These are phyloP conservation scores for Cercospora beticola DNA, from an alignment of 2,329 filamentous ascomycete genomes.

Conservation along the genomic window DNA sequence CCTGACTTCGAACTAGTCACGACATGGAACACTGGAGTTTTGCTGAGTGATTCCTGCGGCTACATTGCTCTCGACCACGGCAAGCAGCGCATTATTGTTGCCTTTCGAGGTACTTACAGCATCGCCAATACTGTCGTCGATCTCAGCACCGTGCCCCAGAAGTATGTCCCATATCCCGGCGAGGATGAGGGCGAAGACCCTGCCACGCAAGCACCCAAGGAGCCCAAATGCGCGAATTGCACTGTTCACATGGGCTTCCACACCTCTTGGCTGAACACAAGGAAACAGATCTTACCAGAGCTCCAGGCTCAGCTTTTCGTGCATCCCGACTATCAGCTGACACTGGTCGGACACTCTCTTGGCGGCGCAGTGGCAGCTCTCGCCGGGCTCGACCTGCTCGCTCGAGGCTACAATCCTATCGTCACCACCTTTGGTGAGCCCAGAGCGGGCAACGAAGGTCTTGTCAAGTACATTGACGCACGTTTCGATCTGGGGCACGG, in stretches of 20 bases:
- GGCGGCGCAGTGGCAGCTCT: slow-evolving; percentile 89
- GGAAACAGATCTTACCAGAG: slow-evolving; percentile 65
- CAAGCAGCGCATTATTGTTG: slow-evolving; percentile 70
- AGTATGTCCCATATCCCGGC: slow-evolving; percentile 82
- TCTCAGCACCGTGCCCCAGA: slow-evolving; percentile 82
- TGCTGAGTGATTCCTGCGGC: slow-evolving; percentile 88
- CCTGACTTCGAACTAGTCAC: slow-evolving; percentile 73
- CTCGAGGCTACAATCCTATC: slow-evolving; percentile 70
- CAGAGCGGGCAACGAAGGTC: slow-evolving; percentile 55
- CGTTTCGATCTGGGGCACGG: slow-evolving; percentile 44
- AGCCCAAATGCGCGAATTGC: slow-evolving; percentile 73
- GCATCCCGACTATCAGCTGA: slow-evolving; percentile 70
- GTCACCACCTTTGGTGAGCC: slow-evolving; percentile 96
- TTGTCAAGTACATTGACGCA: slow-evolving; percentile 56
- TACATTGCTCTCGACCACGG: slow-evolving; percentile 86
- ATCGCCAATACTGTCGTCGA: slow-evolving; percentile 89
- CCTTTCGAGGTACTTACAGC: slow-evolving; percentile 93
- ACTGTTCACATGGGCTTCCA: slow-evolving; percentile 92
- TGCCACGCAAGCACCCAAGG: slow-evolving; percentile 35
- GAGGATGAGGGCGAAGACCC: slow-evolving; percentile 37
- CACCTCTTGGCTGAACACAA: slow-evolving; percentile 75
- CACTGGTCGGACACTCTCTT: slow-evolving; percentile 85
- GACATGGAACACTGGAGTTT: slow-evolving; percentile 85
- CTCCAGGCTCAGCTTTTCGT: slow-evolving; percentile 59
- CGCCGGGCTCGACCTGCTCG: slow-evolving; percentile 76